Evolutionary conservation across 371 early-diverging fungal genomes (phyloP), one percentile per base, ranked within the genome.

Genomic region (Saksenaea oblongispora): DNA sequence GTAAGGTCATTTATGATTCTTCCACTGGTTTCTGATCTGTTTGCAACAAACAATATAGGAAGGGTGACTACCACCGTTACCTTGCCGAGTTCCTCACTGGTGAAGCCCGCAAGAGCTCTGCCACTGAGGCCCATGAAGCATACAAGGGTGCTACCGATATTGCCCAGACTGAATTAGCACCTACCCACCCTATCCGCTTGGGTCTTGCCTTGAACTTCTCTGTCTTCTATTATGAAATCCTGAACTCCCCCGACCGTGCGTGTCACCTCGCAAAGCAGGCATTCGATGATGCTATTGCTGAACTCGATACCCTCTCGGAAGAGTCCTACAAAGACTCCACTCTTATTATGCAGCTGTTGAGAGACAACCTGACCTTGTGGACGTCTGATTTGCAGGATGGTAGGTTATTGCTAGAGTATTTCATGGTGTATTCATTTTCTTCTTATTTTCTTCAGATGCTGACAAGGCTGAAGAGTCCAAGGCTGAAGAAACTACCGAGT

Each of bases 321-420:
- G 99, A 99, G 78, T 94, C 95, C 66, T 99, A 99, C 95, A 99
- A 99, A 91, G 99, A 99, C 86, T 96, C 96, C 61, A 99, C 99
- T 44, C 89, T 99, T 66, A 99, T 99, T 86, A 99, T 99, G 99
- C 99, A 99, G 87, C 88, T 99, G 62, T 87, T 99, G 70, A 89
- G 99, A 76, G 99, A 99, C 82, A 99, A 99, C 90, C 84, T 99
- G 73, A 99, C 99, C 55, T 90, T 99, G 71, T 99, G 99, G 99
- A 98, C 99, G 57, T 93, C 96, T 37, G 98, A 98, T 73, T 89
- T 97, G 78, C 96, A 95, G 80, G 98, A 96, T 22, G 81, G 80
- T 73, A 70, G 66, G 55, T 67, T n/a, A n/a, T n/a, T n/a, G n/a
- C 31, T 22, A n/a, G 22, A 18, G 56, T 11, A 17, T 26, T 27